These are phyloP conservation scores for Citrullus mucosospermus DNA, from an alignment of 306 rosid species.

Conservation along the genomic window DNA sequence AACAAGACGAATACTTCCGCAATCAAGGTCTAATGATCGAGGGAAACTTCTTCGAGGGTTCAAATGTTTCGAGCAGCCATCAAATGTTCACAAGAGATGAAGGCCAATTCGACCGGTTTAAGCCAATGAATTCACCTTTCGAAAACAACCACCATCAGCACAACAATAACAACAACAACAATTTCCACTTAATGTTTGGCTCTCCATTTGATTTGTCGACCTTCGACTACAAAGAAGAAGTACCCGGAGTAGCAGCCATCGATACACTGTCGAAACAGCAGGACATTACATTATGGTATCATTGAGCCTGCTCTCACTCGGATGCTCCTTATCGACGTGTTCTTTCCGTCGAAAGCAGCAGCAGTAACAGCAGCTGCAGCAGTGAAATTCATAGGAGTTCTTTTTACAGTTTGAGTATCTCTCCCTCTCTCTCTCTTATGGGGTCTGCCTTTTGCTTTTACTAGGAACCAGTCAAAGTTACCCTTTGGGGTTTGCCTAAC, in stretches of 20 bases:
- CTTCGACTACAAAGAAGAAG: conserved; percentile 40
- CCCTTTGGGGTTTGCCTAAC: conserved; percentile 6
- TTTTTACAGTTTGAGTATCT: background rate
- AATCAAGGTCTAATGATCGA: conserved; percentile 34
- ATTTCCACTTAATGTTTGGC: conserved; percentile 31
- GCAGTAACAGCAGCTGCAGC: background rate
- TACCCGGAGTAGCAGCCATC: conserved; percentile 26
- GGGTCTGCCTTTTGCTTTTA: background rate
- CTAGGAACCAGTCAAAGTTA: conserved; percentile 1
- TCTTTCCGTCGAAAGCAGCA: background rate
- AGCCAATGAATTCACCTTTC: conserved; percentile 26
- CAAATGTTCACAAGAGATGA: conserved; percentile 30
- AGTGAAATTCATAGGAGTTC: background rate
- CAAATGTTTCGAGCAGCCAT: conserved; percentile 21
- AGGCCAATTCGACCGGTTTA: conserved; percentile 39
- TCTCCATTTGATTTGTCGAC: conserved; percentile 38
- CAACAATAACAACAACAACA: conserved; percentile 15
- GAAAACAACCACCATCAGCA: conserved; percentile 22
- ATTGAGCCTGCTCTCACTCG: conserved; percentile 10
- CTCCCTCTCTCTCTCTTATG: background rate
- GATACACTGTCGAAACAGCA: conserved; percentile 33
- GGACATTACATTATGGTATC: conserved; percentile 44
- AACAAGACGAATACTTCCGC: conserved; percentile 24
- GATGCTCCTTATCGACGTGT: background rate
- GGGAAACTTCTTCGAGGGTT: conserved; percentile 30